These are phyloP conservation scores for Drechslerella dactyloides DNA, from an alignment of 2,329 filamentous ascomycete species.

Conservation along the genomic window DNA sequence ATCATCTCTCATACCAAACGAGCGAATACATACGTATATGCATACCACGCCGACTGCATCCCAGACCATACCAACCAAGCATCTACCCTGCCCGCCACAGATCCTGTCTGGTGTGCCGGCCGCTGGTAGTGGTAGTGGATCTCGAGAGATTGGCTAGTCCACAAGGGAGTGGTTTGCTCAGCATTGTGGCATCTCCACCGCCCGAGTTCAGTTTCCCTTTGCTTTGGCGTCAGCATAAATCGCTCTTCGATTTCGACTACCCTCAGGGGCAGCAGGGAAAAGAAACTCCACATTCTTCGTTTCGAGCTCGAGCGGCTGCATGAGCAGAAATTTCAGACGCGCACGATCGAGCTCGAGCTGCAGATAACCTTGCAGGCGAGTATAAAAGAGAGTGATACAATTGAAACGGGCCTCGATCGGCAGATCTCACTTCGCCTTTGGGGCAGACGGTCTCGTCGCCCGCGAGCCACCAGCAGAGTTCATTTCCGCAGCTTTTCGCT, in stretches of 20 bases:
- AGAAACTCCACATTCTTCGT: conserved; percentile 16
- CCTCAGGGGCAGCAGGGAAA: conserved; percentile 13
- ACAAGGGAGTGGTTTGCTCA: background rate
- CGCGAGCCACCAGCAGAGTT: conserved; percentile 15
- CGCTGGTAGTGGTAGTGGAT: conserved; percentile 12
- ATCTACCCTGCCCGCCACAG: conserved; percentile 45
- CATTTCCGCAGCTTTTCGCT: conserved; percentile 44
- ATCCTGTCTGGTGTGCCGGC: conserved; percentile 11
- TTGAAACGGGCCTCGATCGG: background rate
- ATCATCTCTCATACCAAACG: conserved; percentile 15
- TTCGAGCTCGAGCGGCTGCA: conserved; percentile 22
- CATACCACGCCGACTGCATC: background rate
- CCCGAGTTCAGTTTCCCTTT: conserved; percentile 29
- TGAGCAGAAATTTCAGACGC: conserved; percentile 15
- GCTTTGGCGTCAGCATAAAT: conserved; percentile 32
- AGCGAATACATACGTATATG: background rate
- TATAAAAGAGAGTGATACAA: background rate
- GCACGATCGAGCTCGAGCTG: conserved; percentile 13
- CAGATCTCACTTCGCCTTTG: conserved; percentile 2
- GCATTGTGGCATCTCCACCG: conserved; percentile 4
- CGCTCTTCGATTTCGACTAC: conserved; percentile 24
- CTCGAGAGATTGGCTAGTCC: background rate
- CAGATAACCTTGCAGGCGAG: conserved; percentile 22
- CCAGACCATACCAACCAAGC: conserved; percentile 14
- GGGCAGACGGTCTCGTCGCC: conserved; percentile 30